Percentiles rank a stretch among this genome's conserved stretches.
Conservation (phyloP, 192 early-diverging fungal species). For the Coemansia nantahalensis region DNA sequence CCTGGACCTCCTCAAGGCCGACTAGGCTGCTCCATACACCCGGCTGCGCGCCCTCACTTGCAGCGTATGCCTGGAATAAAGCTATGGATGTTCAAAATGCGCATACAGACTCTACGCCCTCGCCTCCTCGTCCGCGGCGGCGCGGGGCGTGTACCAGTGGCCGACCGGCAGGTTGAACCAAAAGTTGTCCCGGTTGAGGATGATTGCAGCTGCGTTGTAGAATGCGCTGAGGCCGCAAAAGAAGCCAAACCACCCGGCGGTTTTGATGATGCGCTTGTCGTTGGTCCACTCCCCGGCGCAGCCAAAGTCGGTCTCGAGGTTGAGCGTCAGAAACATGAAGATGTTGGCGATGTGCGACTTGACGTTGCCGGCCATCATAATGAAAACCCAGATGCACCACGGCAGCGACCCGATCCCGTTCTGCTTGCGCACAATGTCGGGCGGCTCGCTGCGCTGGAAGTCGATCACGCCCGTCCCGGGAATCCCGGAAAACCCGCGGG, state of each 20-base stretch:
- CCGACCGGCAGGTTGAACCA: constrained; percentile 52
- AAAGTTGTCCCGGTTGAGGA: constrained; percentile 51
- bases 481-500: constrained; percentile 30
- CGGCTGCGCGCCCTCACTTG: no score
- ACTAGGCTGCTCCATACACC: constrained; percentile 23
- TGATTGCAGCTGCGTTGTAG: constrained; percentile 47
- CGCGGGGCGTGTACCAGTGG: constrained; percentile 45
- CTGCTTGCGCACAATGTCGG: constrained; percentile 27
- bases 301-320: constrained; percentile 34
- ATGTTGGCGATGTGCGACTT: constrained; percentile 47
- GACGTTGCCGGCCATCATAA: constrained; percentile 44
- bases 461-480: constrained; percentile 33
- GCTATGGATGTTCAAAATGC: no score
- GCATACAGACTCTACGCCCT: no score
- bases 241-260: constrained; percentile 50
- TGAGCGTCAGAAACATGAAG: constrained; percentile 37
- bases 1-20: constrained; percentile 54
- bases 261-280: constrained; percentile 21
- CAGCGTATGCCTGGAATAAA: no score
- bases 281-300: constrained; percentile 31
- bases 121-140: constrained; percentile 11
- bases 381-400: constrained; percentile 48
- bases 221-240: constrained; percentile 49
- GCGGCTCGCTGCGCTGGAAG: constrained; percentile 24
- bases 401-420: constrained; percentile 27